Base-by-base conservation (phyloP, 768 basidiomycete genomes). In the Collybia sordida region DNA sequence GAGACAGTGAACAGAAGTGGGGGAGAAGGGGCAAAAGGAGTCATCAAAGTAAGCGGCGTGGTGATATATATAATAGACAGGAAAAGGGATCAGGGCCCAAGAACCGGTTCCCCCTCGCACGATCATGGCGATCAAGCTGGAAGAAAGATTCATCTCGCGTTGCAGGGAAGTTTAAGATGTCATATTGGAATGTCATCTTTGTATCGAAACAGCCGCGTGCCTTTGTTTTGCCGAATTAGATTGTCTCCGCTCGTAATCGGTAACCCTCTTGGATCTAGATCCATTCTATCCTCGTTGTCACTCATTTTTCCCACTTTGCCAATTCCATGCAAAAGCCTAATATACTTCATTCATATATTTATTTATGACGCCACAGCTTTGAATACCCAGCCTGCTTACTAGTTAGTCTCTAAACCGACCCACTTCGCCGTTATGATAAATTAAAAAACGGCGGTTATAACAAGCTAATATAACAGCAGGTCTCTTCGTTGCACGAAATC, bases 81-180 rank as follows among this genome's bases (percentile, higher is more conserved):
- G 62, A 65, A 67, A 58, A 64, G 62, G 67, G 68, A 72, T 71
- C 72, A 74, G 70, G 72, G 68, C 67, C 65, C 64, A 67, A 63
- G 65, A 64, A 63, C 63, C 67, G 66, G 70, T 64, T 66, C 9
- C 65, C 73, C 74, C 73, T 80, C 77, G 74, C 80, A 78, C 77
- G 79, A 79, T 81, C 80, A 80, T 79, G 80, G 77, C 79, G 79
- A 80, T 81, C 80, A 79, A 72, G 64, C 59, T 68, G 70, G 70
- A 64, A 64, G 62, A 64, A 63, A 50, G 64, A 73, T 61, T 57
- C 57, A 77, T 79, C 75, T 73, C 59, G 70, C 62, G 60, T 69
- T 64, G 60, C 62, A 68, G 68, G 63, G 63, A 70, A 67, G 69
- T 67, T 62, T 64, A 66, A 60, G 63, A 67, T 73, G 68, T 72